These are phyloP conservation scores for Pichia sp. DNA, from an alignment of 1,139 yeast genomes.

Conservation along the genomic window DNA sequence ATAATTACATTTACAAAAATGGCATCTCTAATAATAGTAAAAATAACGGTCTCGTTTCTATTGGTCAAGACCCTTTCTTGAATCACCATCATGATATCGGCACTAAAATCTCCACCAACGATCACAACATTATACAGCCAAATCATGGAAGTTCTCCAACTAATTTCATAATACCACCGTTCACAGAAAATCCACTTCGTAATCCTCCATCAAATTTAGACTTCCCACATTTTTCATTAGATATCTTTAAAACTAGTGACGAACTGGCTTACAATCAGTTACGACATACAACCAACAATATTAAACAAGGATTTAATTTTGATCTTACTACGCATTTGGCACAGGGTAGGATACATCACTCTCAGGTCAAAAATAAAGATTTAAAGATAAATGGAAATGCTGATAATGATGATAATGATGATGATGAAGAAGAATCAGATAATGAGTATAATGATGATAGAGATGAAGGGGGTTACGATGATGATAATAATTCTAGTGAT, in stretches of 20 bases:
- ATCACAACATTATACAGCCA: neutral
- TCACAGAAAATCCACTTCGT: conserved; percentile 10
- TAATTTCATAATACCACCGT: conserved; percentile 8
- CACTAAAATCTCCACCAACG: neutral
- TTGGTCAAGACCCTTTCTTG: neutral
- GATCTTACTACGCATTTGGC: too few relatives aligned
- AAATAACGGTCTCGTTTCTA: neutral
- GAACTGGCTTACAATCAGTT: neutral
- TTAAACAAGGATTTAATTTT: neutral
- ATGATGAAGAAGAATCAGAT: neutral
- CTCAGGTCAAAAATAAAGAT: too few relatives aligned
- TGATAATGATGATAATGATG: too few relatives aligned
- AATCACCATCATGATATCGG: neutral
- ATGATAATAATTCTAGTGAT: neutral
- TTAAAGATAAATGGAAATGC: too few relatives aligned
- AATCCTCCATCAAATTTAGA: conserved; percentile 8
- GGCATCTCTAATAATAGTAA: neutral
- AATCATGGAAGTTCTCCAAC: neutral
- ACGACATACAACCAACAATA: neutral
- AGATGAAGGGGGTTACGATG: neutral
- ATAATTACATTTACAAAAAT: neutral
- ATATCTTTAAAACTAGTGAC: conserved; percentile 16
- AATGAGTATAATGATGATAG: neutral
- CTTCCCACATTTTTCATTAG: conserved; percentile 21
- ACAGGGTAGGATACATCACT: too few relatives aligned